Evolutionary conservation across 2,329 filamentous ascomycete species (phyloP).

Genomic region (Teratosphaeria zuluensis): DNA sequence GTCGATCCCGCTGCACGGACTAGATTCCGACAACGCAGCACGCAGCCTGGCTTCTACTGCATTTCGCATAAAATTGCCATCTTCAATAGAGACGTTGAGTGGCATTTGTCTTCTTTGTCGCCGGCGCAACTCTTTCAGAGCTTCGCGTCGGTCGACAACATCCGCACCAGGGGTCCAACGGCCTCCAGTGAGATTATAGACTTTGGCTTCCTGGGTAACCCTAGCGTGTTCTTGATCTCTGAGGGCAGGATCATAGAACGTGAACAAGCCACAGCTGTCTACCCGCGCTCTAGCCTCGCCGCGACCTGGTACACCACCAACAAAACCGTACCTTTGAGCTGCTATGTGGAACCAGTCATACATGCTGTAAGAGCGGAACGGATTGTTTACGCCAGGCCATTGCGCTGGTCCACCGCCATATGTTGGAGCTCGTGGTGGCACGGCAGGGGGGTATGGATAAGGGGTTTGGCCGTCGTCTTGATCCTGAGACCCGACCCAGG

Average conservation of each 20-base stretch:
- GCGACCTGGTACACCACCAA: slow-evolving; percentile 30
- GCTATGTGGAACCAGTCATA: slow-evolving; percentile 13
- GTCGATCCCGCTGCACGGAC: slow-evolving; percentile 29
- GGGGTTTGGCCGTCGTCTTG: not conserved
- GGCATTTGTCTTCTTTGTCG: slow-evolving; percentile 14
- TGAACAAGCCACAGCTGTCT: slow-evolving; percentile 36
- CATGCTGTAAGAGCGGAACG: slow-evolving; percentile 2
- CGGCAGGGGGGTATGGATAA: not conserved
- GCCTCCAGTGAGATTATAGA: slow-evolving; percentile 37
- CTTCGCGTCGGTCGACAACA: slow-evolving; percentile 22
- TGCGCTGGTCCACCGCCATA: not conserved
- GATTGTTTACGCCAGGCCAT: not conserved
- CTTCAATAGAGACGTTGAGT: slow-evolving; percentile 12
- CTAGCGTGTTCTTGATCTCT: slow-evolving; percentile 23
- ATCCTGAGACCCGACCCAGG: not conserved
- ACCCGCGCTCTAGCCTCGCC: slow-evolving; percentile 36
- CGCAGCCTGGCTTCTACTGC: slow-evolving; percentile 12
- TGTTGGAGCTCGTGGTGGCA: not conserved
- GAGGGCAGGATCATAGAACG: slow-evolving; percentile 36
- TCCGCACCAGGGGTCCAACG: slow-evolving; percentile 26
- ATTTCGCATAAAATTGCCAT: slow-evolving; percentile 15
- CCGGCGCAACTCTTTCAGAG: slow-evolving; percentile 17
- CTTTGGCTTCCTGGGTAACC: slow-evolving; percentile 24
- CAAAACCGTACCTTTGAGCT: slow-evolving; percentile 19
- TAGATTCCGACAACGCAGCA: slow-evolving; percentile 1